Base-by-base conservation (phyloP, 768 basidiomycete genomes). In the Hygrophorus pudorinus region DNA sequence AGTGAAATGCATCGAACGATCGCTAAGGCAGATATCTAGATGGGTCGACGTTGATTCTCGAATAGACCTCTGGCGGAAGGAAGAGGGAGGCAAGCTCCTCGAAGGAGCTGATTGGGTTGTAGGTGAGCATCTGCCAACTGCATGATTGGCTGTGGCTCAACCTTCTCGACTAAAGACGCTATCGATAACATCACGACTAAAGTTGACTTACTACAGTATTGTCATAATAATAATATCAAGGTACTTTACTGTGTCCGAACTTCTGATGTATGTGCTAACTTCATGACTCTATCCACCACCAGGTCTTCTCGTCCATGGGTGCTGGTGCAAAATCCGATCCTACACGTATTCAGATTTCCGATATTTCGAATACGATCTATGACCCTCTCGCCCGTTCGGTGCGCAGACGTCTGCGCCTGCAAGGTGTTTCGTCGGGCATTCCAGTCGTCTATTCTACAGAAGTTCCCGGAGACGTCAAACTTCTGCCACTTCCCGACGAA, bases 101-200 rank as follows among this genome's bases (percentile, higher is more conserved):
- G 79, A 81, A 29, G 92, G 80, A 18, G 85, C 81, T 1, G 91
- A 97, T 55, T 99, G 92, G 88, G 94, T 98, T 16, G 75, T 99
- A 51, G 87, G 86, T 86, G 48, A 45, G 75, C 53, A 27, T n/a
- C 8, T 6, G 32, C 4, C 13, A 4, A 30, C 12, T n/a, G n/a
- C 38, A 4, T 41, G 18, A 18, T 17, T 5, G 5, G 28, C 39
- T 3, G 34, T 38, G 28, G 43, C 27, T 34, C 0, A 35, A 38
- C 21, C 18, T 50, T 40, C 42, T 18, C 7, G 2, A n/a, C n/a
- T 39, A 32, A 54, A 79, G 94, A 99, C 61, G 92, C 92, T 4
- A 99, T 98, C 47, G 94, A 98, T 64, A 98, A 99, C 57, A 94
- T 98, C 49, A 76, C 85, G 38, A 94, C 94, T 0, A 98, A 99